A percentile compares a stretch with the other conserved stretches of the same genome.
These are phyloP conservation scores for Pseudomassariella vexata DNA, from an alignment of 2,329 filamentous ascomycete genomes.

Conservation along the genomic window DNA sequence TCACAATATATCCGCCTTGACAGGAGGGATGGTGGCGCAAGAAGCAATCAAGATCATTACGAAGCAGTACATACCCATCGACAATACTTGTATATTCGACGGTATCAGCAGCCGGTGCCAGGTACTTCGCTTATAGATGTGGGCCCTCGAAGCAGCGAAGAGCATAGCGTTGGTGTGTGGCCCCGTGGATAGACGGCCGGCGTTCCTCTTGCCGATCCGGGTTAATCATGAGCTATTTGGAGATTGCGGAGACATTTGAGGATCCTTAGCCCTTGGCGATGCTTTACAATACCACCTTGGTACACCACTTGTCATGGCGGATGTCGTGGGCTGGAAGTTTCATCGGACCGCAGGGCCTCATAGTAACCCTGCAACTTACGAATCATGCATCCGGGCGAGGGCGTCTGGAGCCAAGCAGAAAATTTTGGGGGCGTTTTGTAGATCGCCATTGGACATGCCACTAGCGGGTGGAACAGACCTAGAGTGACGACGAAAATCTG, in stretches of 20 bases:
- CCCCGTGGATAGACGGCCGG: constrained; percentile 21
- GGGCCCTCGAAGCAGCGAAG: constrained; percentile 12
- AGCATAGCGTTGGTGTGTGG: constrained; percentile 8
- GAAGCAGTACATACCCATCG: constrained; percentile 65
- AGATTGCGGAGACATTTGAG: constrained; percentile 19
- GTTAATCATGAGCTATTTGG: constrained; percentile 20
- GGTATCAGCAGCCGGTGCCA: constrained; percentile 59
- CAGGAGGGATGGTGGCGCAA: constrained; percentile 91
- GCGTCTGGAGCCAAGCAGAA: constrained; percentile 5
- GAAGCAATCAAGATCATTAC: constrained; percentile 89
- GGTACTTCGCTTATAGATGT: constrained; percentile 44
- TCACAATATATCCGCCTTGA: constrained; percentile 84
- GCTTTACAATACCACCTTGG: constrained; percentile 19
- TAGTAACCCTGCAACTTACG: constrained; percentile 21
- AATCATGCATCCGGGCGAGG: constrained; percentile 1
- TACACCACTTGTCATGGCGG: constrained; percentile 16
- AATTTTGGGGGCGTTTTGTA: constrained; percentile 9
- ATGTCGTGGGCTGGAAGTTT: constrained; percentile 16
- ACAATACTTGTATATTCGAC: constrained; percentile 67
- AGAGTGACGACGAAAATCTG: neutral
- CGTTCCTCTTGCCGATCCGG: constrained; percentile 23
- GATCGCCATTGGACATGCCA: neutral
- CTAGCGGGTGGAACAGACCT: neutral
- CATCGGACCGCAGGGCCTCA: constrained; percentile 31
- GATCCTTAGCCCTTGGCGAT: constrained; percentile 20